Conservation (phyloP, 2,329 filamentous ascomycete genomes). For the Sclerotinia glacialis region DNA sequence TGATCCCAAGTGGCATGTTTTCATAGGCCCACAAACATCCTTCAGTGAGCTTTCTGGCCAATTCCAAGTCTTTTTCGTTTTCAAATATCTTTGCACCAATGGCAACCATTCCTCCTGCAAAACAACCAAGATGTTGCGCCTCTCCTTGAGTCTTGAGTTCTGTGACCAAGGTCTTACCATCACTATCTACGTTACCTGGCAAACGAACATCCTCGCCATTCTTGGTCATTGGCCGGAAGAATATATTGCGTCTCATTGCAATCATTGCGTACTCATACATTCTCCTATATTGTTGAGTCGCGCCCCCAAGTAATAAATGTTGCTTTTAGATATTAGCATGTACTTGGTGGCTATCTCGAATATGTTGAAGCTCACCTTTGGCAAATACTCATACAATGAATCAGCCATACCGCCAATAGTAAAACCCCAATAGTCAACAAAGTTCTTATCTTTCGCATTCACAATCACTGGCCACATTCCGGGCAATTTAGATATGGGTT, state of each 20-base stretch:
- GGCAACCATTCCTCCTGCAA: constrained; percentile 66
- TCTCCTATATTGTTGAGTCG: constrained; percentile 24
- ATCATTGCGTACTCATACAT: constrained; percentile 47
- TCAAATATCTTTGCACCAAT: constrained; percentile 62
- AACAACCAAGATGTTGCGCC: constrained; percentile 67
- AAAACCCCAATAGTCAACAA: constrained; percentile 38
- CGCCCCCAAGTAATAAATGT: constrained; percentile 27
- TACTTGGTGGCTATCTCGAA: fast-evolving
- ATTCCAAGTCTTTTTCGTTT: constrained; percentile 51
- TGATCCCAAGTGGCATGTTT: constrained; percentile 55
- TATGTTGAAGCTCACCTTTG: constrained; percentile 41
- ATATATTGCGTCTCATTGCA: constrained; percentile 45
- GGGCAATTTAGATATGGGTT: constrained; percentile 53
- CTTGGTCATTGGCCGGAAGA: constrained; percentile 46
- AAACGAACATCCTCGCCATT: constrained; percentile 44
- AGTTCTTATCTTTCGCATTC: constrained; percentile 47
- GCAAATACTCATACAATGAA: constrained; percentile 63
- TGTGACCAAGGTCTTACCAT: constrained; percentile 12
- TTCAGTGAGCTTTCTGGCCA: constrained; percentile 56
- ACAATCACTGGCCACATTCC: constrained; percentile 61
- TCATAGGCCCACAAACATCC: constrained; percentile 63
- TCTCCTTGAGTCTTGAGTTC: constrained; percentile 38
- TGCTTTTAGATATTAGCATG: constrained; percentile 20
- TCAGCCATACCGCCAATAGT: constrained; percentile 55
- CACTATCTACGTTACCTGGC: constrained; percentile 44